These are phyloP conservation scores for Fraxinus sp. DNA, from an alignment of 305 asterid genomes.

Conservation along the genomic window DNA sequence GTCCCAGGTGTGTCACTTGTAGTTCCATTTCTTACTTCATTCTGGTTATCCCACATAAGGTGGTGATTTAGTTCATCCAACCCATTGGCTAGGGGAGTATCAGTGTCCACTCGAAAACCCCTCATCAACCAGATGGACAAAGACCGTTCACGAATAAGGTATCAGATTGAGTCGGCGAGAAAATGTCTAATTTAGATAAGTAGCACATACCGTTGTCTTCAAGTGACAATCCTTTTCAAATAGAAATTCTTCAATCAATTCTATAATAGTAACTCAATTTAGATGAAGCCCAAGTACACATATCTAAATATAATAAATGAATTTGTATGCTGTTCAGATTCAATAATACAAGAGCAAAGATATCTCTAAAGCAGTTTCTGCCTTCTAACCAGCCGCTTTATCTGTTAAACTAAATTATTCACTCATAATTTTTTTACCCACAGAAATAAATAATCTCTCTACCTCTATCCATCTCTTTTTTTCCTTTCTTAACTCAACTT, in stretches of 20 bases:
- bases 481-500: neutral
- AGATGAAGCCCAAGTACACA: neutral
- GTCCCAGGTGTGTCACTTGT: conserved; percentile 15
- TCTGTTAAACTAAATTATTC: neutral
- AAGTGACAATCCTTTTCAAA: neutral
- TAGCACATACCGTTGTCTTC: neutral
- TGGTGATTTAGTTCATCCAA: neutral
- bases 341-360: neutral
- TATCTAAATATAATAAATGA: neutral
- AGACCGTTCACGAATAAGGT: neutral
- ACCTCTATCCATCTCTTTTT: neutral
- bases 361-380: neutral
- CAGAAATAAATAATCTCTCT: neutral
- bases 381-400: neutral
- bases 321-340: neutral
- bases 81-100: conserved; percentile 27
- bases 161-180: neutral
- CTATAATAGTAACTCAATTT: neutral
- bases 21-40: conserved; percentile 16
- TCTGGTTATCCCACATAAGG: neutral
- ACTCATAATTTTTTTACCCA: neutral
- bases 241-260: neutral
- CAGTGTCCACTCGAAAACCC: conserved; percentile 26
- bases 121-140: conserved; percentile 34
- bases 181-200: neutral